Evolutionary conservation across 805 yeast genomes (phyloP).

Genomic region (Debaryomyces maramus): DNA sequence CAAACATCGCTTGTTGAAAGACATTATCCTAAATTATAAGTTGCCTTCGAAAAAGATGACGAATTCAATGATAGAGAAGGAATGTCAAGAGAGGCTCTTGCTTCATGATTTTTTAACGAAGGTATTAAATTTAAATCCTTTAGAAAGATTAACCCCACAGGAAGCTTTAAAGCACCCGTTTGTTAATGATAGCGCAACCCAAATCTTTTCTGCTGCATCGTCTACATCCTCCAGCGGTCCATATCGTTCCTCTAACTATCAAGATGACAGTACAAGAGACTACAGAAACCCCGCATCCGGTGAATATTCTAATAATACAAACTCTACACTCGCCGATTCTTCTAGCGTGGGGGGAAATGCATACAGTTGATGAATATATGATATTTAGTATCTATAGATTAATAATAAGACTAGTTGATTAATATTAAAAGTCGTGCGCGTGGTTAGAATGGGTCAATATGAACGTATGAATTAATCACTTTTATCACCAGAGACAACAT

Average conservation of each 20-base stretch:
- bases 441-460: too few species aligned
- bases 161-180: constrained; percentile 93
- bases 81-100: constrained; percentile 67
- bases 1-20: constrained; percentile 59
- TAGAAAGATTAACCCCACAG: constrained; percentile 96
- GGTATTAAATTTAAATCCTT: constrained; percentile 78
- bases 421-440: too few species aligned
- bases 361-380: too few species aligned
- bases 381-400: too few species aligned
- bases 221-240: neutral
- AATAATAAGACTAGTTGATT: too few species aligned
- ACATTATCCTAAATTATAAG: constrained; percentile 75
- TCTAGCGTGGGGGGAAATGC: too few species aligned
- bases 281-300: too few species aligned
- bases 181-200: constrained; percentile 43
- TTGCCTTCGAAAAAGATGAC: constrained; percentile 61
- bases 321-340: too few species aligned
- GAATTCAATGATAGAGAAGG: constrained; percentile 58
- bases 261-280: too few species aligned
- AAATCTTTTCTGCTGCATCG: neutral
- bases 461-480: too few species aligned
- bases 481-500: too few species aligned
- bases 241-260: neutral
- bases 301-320: too few species aligned
- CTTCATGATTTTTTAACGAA: constrained; percentile 79